Conservation (phyloP, 768 basidiomycete genomes). For the Macrolepiota fuliginosa region DNA sequence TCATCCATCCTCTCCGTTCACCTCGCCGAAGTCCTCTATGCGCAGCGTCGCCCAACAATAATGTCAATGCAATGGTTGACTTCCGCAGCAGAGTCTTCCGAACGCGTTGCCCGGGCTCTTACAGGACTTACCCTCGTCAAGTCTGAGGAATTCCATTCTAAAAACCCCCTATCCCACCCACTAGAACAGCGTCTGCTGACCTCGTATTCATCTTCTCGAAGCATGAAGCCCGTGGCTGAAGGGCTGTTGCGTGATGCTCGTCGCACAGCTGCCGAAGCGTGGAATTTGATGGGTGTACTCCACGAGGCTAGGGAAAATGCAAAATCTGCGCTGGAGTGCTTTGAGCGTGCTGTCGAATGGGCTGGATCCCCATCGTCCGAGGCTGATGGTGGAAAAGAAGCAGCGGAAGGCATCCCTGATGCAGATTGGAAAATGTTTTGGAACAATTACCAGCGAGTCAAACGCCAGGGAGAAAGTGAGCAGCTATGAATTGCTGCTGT, state of each 20-base stretch:
- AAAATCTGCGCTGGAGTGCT: conserved; percentile 56
- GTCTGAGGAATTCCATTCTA: conserved; percentile 31
- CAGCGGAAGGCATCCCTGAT: conserved; percentile 54
- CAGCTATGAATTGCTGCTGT: background rate
- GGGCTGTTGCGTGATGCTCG: conserved; percentile 67
- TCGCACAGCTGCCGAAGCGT: conserved; percentile 69
- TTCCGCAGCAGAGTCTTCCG: conserved; percentile 65
- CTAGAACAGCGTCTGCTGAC: conserved; percentile 35
- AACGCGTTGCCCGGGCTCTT: conserved; percentile 57
- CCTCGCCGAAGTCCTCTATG: conserved; percentile 69
- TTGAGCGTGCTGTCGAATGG: conserved; percentile 69
- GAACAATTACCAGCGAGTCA: conserved; percentile 58
- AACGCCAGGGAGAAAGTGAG: conserved; percentile 21
- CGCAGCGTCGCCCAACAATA: conserved; percentile 35
- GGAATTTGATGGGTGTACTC: conserved; percentile 70
- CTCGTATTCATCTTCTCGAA: conserved; percentile 42
- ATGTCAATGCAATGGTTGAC: conserved; percentile 55
- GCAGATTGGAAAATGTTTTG: conserved; percentile 60
- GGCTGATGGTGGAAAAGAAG: conserved; percentile 29
- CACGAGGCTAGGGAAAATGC: conserved; percentile 42
- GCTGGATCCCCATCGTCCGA: conserved; percentile 44
- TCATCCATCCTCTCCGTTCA: conserved; percentile 73
- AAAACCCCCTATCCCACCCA: conserved; percentile 15
- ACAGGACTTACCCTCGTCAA: conserved; percentile 37
- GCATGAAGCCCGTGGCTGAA: conserved; percentile 53